These are phyloP conservation scores for Suillus lakei DNA, from an alignment of 768 basidiomycete genomes.

Conservation along the genomic window DNA sequence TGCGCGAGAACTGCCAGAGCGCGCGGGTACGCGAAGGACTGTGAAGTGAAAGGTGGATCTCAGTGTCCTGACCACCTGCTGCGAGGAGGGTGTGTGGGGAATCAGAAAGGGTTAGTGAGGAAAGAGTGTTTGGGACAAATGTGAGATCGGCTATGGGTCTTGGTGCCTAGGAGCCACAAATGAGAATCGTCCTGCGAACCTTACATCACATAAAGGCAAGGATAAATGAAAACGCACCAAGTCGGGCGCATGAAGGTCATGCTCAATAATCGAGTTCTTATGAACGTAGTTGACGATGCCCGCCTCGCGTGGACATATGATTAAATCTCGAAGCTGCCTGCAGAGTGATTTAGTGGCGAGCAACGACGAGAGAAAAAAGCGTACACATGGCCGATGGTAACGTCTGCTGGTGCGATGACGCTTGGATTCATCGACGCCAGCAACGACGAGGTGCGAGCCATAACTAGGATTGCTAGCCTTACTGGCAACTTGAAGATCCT, in stretches of 20 bases:
- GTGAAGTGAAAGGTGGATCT: conserved; percentile 68
- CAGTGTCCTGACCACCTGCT: conserved; percentile 74
- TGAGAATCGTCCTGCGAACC: conserved; percentile 21
- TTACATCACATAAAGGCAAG: conserved; percentile 17
- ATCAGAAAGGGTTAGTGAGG: conserved; percentile 56
- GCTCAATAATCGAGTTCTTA: conserved; percentile 58
- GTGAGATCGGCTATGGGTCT: conserved; percentile 55
- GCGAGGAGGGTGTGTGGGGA: conserved; percentile 61
- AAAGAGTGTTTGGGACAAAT: conserved; percentile 68
- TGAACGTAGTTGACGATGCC: conserved; percentile 71
- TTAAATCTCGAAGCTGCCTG: conserved; percentile 80
- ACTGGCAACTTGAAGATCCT: conserved; percentile 2
- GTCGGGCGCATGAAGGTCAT: conserved; percentile 54
- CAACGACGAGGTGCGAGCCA: conserved; percentile 53
- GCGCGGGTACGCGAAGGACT: conserved; percentile 20
- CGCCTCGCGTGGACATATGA: conserved; percentile 71
- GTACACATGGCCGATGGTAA: conserved; percentile 69
- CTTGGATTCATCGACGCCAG: conserved; percentile 50
- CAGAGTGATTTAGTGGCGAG: conserved; percentile 6
- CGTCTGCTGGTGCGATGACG: conserved; percentile 44
- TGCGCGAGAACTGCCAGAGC: conserved; percentile 60
- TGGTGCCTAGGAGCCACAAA: conserved; percentile 40
- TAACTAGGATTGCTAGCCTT: conserved; percentile 26
- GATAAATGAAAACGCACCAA: conserved; percentile 42
- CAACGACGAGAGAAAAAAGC: conserved; percentile 22